A percentile compares a stretch with the other conserved stretches of the same genome.
Conservation (phyloP, 768 basidiomycete species). For the Boletus sp. region DNA sequence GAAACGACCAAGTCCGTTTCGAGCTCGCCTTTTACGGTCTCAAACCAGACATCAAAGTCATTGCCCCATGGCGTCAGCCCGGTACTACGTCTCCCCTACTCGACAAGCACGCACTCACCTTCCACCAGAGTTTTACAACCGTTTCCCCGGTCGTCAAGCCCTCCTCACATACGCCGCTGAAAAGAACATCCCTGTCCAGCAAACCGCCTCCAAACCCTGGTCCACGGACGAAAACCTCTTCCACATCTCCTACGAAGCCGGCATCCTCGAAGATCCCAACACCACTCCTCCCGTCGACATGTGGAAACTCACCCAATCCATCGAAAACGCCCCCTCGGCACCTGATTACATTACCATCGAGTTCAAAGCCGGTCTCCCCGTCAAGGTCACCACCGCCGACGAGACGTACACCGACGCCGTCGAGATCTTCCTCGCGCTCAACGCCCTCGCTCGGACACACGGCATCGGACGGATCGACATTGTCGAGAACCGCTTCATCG, state of each 20-base stretch:
- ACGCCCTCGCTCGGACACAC: constrained; percentile 90
- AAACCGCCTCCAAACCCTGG: constrained; percentile 97
- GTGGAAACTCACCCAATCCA: constrained; percentile 95
- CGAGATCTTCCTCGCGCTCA: constrained; percentile 89
- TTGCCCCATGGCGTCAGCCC: constrained; percentile 97
- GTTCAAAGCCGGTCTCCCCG: constrained; percentile 84
- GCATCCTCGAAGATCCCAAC: constrained; percentile 97
- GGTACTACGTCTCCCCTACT: constrained; percentile 42
- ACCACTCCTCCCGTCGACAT: constrained; percentile 92
- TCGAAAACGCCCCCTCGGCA: constrained; percentile 74
- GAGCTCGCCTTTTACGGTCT: constrained; percentile 99
- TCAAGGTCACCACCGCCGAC: constrained; percentile 64
- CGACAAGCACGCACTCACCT: not conserved
- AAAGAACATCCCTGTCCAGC: constrained; percentile 88
- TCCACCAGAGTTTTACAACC: constrained; percentile 85
- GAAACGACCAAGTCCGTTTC: constrained; percentile 99
- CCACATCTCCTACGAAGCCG: constrained; percentile 99
- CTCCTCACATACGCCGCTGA: constrained; percentile 87
- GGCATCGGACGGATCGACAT: constrained; percentile 98
- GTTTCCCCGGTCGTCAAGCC: constrained; percentile 93
- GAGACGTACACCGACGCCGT: constrained; percentile 87
- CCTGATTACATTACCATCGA: constrained; percentile 85
- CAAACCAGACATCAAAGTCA: constrained; percentile 97
- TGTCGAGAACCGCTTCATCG: constrained; percentile 99
- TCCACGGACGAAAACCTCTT: constrained; percentile 99